Base-by-base conservation (phyloP, 106 monocot species). In the Acanthochlamys bracteata region DNA sequence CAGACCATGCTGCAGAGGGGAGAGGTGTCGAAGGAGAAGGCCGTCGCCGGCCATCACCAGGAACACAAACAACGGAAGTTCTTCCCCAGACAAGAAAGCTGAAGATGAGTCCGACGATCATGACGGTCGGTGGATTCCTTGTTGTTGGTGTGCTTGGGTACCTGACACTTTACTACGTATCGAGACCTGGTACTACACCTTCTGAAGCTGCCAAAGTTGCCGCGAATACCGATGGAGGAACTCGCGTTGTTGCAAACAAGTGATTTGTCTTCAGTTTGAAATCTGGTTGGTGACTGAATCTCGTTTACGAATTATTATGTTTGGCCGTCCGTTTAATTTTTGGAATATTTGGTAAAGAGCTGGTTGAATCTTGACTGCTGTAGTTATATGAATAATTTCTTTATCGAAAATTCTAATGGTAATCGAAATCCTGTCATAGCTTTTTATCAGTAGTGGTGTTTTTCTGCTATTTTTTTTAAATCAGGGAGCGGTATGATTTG, bases 91-190 rank as follows among this genome's bases (percentile, higher is more conserved):
- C 64, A 10, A 64, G 73, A 9, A 59, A 56, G 10, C 15, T 66
- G 19, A 56, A 64, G 17, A 10, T 20, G 20, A 43, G 46, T 20
- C 73, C 73, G 4, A 40, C 66, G 10, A 14, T n/a, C 39, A 73
- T 73, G 73, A 65, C 66, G 1, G 46, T 65, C 4, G 65, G 56
- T 9, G 73, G 73, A 4, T 65, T 73, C 25, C 26, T 73, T 19
- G 11, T 59, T 17, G 58, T 66, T 11, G 73, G 43, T n/a, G 46
- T 57, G 13, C 23, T 73, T 39, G 73, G 66, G 46, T 73, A 73
- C 73, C 11, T 57, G 46, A 64, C 64, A 4, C 46, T 73, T 21
- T 55, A 65, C 58, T 20, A 16, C 55, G 66, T 66, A 58, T 19
- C 73, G 43, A 65, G 40, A 39, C 66, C 66, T 24, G 43, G 51